Conservation (phyloP, 768 basidiomycete genomes). For the Boletus reticuloceps region DNA sequence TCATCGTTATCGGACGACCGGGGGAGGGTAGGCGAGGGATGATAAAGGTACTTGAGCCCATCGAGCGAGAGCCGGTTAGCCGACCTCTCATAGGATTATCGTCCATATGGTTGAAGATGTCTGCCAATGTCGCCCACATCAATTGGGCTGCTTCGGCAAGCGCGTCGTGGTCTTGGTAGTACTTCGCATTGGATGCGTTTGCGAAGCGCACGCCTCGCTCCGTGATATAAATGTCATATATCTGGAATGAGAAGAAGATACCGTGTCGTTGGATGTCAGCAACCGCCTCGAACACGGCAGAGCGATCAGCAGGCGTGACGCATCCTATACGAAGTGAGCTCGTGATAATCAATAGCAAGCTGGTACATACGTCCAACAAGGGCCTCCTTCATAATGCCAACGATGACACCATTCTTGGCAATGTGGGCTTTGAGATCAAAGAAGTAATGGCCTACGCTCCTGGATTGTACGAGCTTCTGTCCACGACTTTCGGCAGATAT, state of each 20-base stretch:
- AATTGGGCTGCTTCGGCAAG: conserved; percentile 20
- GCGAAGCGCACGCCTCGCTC: conserved; percentile 28
- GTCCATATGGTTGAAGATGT: conserved; percentile 20
- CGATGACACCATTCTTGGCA: conserved; percentile 25
- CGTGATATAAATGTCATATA: conserved; percentile 30
- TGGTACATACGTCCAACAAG: conserved; percentile 25
- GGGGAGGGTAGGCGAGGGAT: conserved; percentile 29
- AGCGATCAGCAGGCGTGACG: conserved; percentile 23
- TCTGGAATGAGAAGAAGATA: conserved; percentile 16
- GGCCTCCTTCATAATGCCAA: conserved; percentile 33
- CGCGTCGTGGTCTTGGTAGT: conserved; percentile 22
- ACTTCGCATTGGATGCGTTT: conserved; percentile 13
- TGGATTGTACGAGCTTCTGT: conserved; percentile 30
- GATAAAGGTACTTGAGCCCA: conserved; percentile 8
- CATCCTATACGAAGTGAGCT: conserved; percentile 18
- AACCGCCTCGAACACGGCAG: conserved; percentile 28
- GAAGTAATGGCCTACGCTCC: conserved; percentile 27
- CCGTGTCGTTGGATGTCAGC: conserved; percentile 33
- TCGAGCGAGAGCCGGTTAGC: conserved; percentile 3
- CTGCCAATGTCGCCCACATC: conserved; percentile 16
- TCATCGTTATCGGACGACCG: conserved; percentile 13
- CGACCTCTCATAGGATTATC: not conserved
- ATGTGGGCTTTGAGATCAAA: conserved; percentile 30
- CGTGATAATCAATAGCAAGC: not conserved
- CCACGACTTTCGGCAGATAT: conserved; percentile 27